A percentile compares a stretch with the other conserved stretches of the same genome.
These are phyloP conservation scores for Trametes cingulata DNA, from an alignment of 768 basidiomycete genomes.

Conservation along the genomic window DNA sequence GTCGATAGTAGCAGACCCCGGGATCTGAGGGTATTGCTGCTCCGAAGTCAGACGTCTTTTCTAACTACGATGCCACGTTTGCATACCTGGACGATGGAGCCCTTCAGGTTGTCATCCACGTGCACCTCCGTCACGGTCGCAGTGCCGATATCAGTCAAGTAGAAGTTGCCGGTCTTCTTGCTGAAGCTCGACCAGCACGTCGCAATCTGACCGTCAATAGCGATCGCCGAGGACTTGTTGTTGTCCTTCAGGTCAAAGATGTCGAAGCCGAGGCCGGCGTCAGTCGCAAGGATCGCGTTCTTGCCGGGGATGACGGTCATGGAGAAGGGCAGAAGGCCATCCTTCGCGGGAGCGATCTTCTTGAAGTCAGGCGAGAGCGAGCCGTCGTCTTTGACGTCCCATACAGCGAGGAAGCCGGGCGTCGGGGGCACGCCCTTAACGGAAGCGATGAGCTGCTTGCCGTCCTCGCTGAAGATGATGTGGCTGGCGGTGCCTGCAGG, in stretches of 20 bases:
- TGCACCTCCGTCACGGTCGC: conserved; percentile 45
- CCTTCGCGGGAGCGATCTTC: conserved; percentile 37
- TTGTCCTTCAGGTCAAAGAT: conserved; percentile 30
- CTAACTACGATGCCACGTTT: too few species aligned
- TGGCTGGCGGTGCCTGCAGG: conserved; percentile 48
- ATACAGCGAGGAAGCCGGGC: conserved; percentile 52
- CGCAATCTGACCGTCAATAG: conserved; percentile 32
- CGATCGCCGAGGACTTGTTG: conserved; percentile 20
- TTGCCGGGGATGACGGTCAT: conserved; percentile 38
- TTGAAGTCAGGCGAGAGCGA: conserved; percentile 46
- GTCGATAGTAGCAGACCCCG: conserved; percentile 30
- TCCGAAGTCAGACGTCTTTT: neutral
- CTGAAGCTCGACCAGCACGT: conserved; percentile 34
- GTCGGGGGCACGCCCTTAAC: conserved; percentile 50
- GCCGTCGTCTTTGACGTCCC: conserved; percentile 45
- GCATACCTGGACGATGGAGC: conserved; percentile 43
- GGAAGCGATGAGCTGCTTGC: conserved; percentile 45
- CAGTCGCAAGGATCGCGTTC: conserved; percentile 33
- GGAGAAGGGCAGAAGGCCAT: conserved; percentile 51
- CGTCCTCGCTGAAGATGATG: conserved; percentile 49
- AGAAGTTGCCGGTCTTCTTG: conserved; percentile 34
- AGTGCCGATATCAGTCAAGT: conserved; percentile 33
- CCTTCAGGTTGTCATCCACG: conserved; percentile 46
- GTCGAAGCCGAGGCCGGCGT: conserved; percentile 32
- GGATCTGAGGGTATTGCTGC: conserved; percentile 31